Evolutionary conservation across 257 asterid genomes (phyloP).

Genomic region (Echium plantagineum): DNA sequence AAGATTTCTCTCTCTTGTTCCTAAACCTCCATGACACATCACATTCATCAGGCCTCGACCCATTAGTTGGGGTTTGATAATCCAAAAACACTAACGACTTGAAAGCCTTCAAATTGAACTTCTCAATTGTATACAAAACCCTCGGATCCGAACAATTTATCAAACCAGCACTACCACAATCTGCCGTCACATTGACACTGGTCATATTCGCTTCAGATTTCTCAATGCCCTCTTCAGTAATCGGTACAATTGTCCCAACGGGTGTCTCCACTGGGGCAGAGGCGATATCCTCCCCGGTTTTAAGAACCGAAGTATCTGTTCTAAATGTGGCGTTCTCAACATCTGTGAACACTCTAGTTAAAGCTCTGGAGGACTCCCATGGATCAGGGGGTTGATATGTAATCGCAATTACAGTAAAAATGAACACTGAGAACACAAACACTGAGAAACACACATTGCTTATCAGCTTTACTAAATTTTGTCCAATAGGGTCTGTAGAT

Average conservation of each 20-base stretch:
- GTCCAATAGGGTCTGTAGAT: conserved; percentile 73
- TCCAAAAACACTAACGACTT: conserved; percentile 59
- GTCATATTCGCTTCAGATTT: conserved; percentile 38
- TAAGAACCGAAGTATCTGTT: conserved; percentile 65
- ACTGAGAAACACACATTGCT: conserved; percentile 95
- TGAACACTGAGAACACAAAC: conserved; percentile 80
- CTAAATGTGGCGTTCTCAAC: conserved; percentile 80
- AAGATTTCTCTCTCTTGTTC: conserved; percentile 76
- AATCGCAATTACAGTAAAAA: conserved; percentile 77
- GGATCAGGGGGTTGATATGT: conserved; percentile 99
- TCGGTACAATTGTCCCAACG: conserved; percentile 23
- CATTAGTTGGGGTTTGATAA: conserved; percentile 71
- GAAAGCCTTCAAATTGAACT: conserved; percentile 66
- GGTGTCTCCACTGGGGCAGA: conserved; percentile 32
- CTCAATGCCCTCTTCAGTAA: conserved; percentile 56
- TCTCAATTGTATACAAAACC: conserved; percentile 49
- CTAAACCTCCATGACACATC: conserved; percentile 95
- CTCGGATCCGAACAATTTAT: conserved; percentile 82
- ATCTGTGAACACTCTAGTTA: conserved; percentile 64
- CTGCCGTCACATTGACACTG: conserved; percentile 26
- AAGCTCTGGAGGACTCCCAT: conserved; percentile 96
- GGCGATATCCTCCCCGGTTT: conserved; percentile 89
- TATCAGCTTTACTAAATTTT: conserved; percentile 58
- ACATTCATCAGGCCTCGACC: conserved; percentile 69
- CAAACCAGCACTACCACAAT: conserved; percentile 48